Percentiles rank a stretch among this genome's conserved stretches.
These are phyloP conservation scores for Solanum arcanum DNA, from an alignment of 257 asterid genomes.

Conservation along the genomic window DNA sequence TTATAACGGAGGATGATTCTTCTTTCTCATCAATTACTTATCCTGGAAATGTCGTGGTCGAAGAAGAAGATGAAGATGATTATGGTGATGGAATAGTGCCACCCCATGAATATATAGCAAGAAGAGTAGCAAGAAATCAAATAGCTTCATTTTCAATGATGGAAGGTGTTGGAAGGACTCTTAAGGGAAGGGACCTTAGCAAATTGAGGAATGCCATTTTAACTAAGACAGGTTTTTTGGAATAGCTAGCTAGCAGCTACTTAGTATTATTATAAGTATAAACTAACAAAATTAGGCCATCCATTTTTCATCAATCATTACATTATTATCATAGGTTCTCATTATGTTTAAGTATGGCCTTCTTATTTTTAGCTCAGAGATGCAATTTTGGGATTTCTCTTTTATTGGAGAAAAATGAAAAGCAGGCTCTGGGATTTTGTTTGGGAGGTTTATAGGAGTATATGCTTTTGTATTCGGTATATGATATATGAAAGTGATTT, in stretches of 20 bases:
- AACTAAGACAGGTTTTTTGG: slow-evolving; percentile 58
- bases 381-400: not conserved
- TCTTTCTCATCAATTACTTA: not conserved
- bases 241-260: not conserved
- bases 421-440: slow-evolving; percentile 8
- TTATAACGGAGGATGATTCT: not conserved
- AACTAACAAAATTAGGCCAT: not conserved
- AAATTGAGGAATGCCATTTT: slow-evolving; percentile 46
- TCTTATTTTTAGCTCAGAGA: not conserved
- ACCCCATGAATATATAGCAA: slow-evolving; percentile 48
- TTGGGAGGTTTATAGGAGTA: not conserved
- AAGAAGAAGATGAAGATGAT: not conserved
- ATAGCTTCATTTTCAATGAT: slow-evolving; percentile 55
- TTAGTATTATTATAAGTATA: not conserved
- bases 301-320: not conserved
- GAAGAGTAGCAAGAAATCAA: slow-evolving; percentile 26
- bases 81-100: slow-evolving; percentile 28
- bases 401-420: not conserved
- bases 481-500: not conserved
- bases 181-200: slow-evolving; percentile 64
- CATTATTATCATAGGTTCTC: not conserved
- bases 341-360: not conserved
- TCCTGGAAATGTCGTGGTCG: not conserved
- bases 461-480: not conserved
- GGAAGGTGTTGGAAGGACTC: slow-evolving; percentile 67